Conservation (phyloP, 2,329 filamentous ascomycete genomes). For the Bertia moriformis region DNA sequence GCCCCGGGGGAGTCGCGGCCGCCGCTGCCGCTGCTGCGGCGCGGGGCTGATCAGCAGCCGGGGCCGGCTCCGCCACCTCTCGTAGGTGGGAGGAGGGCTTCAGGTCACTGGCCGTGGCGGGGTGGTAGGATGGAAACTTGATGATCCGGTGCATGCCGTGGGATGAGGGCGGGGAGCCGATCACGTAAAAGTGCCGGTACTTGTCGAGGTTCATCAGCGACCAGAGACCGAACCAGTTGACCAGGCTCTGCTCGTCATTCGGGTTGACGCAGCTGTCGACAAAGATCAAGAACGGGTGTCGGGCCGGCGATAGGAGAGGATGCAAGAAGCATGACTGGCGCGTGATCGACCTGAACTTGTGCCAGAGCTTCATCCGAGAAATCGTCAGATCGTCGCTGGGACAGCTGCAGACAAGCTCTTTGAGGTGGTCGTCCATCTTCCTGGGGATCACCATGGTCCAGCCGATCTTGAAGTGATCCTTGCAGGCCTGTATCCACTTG, state of each 20-base stretch:
- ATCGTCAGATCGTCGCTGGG: too few species aligned
- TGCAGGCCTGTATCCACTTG: constrained; percentile 17
- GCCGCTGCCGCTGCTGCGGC: too few species aligned
- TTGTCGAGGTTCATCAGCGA: constrained; percentile 28
- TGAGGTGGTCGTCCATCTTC: constrained; percentile 3
- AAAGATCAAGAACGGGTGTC: constrained; percentile 24
- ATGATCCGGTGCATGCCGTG: too few species aligned
- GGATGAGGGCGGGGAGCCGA: too few species aligned
- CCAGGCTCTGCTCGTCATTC: constrained; percentile 45
- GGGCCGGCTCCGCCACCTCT: too few species aligned
- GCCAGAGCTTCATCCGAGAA: background rate
- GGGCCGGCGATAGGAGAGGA: constrained; percentile 13
- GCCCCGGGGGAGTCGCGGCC: too few species aligned
- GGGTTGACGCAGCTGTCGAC: constrained; percentile 32
- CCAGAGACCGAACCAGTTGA: constrained; percentile 52
- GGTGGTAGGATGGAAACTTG: too few species aligned
- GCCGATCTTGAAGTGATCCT: constrained; percentile 13
- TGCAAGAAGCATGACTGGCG: too few species aligned
- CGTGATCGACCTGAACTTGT: background rate
- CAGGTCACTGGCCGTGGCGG: too few species aligned
- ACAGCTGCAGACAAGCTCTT: too few species aligned
- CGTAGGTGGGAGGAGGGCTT: too few species aligned
- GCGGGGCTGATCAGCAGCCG: too few species aligned
- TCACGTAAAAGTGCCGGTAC: constrained; percentile 37
- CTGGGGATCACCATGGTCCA: constrained; percentile 7